A percentile compares a stretch with the other conserved stretches of the same genome.
phyloP scores from a whole-genome alignment of 192 early-diverging fungal species.

The Coemansia sp. region DNA sequence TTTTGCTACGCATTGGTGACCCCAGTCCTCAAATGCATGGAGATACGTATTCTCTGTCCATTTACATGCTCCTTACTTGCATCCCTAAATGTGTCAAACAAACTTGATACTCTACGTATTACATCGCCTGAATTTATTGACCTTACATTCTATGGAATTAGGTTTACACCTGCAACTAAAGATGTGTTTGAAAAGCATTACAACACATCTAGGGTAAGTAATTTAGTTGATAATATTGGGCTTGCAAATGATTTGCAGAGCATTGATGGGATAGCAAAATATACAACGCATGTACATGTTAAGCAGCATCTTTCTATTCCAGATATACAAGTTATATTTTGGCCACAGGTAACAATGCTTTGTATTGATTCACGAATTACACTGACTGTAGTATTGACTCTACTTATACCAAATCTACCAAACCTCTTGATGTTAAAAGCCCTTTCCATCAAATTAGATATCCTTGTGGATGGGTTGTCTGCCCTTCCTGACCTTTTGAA shows the following conservation, averaged over 20 bases:
- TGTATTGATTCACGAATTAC: background rate
- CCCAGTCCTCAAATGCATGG: background rate
- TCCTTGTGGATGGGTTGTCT: too few relatives aligned
- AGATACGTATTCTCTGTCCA: background rate
- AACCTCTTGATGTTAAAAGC: background rate
- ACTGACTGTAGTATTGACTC: background rate
- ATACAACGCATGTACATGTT: background rate
- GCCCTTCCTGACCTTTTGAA: too few relatives aligned
- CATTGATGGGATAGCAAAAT: background rate
- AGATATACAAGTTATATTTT: background rate
- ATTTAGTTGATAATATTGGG: background rate
- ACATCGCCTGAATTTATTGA: background rate
- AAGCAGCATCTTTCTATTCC: background rate
- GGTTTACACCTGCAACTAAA: background rate
- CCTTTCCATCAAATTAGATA: too few relatives aligned
- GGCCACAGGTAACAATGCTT: background rate
- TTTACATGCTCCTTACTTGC: background rate
- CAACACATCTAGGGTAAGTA: background rate
- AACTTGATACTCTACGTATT: background rate
- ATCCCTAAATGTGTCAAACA: background rate
- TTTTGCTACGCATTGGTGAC: background rate
- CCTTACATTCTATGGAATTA: background rate
- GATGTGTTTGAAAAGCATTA: slow-evolving; percentile 1
- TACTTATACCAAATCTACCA: background rate
- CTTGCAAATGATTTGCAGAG: background rate